A percentile compares a stretch with the other conserved stretches of the same genome.
These are phyloP conservation scores for Eimeria tenella DNA, from an alignment of 169 alveolate genomes.

Conservation along the genomic window DNA sequence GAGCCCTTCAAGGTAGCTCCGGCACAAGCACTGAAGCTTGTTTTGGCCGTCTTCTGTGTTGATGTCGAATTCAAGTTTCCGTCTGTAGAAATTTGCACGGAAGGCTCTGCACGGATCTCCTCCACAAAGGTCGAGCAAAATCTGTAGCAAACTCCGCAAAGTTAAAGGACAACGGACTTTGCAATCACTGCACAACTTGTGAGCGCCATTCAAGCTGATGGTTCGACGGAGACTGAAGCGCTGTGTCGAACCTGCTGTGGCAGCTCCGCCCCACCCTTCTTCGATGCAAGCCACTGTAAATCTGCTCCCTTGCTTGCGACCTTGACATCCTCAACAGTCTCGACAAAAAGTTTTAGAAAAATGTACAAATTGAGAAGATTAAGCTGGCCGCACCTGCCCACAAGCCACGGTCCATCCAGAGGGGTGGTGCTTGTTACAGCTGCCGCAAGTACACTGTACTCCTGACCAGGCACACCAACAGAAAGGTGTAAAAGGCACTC, in stretches of 20 bases:
- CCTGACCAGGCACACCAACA: background rate
- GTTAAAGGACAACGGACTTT: background rate
- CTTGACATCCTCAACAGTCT: slow-evolving; percentile 63
- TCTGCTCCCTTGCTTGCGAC: slow-evolving; percentile 52
- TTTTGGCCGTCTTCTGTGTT: slow-evolving; percentile 56
- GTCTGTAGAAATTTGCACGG: slow-evolving; percentile 68
- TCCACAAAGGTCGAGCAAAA: background rate
- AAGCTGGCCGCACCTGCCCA: slow-evolving; percentile 68
- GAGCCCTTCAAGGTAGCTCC: slow-evolving; percentile 94
- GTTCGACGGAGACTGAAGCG: background rate
- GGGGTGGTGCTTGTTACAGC: slow-evolving; percentile 38
- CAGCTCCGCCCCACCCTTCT: slow-evolving; percentile 23
- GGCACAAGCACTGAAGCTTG: slow-evolving; percentile 83
- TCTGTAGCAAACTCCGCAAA: slow-evolving; percentile 31
- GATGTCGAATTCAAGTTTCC: slow-evolving; percentile 74
- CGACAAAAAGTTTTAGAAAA: slow-evolving; percentile 58
- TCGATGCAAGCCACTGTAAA: slow-evolving; percentile 24
- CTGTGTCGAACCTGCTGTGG: background rate
- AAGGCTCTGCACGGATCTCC: slow-evolving; percentile 46
- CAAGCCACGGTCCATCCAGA: slow-evolving; percentile 76
- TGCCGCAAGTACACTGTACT: slow-evolving; percentile 50
- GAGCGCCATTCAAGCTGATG: too few species aligned
- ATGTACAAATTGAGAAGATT: slow-evolving; percentile 61
- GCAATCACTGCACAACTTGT: too few species aligned
- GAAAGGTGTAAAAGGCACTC: background rate